Conservation (phyloP, 1,284 basidiomycete species). For the Heterobasidion parviporum region DNA sequence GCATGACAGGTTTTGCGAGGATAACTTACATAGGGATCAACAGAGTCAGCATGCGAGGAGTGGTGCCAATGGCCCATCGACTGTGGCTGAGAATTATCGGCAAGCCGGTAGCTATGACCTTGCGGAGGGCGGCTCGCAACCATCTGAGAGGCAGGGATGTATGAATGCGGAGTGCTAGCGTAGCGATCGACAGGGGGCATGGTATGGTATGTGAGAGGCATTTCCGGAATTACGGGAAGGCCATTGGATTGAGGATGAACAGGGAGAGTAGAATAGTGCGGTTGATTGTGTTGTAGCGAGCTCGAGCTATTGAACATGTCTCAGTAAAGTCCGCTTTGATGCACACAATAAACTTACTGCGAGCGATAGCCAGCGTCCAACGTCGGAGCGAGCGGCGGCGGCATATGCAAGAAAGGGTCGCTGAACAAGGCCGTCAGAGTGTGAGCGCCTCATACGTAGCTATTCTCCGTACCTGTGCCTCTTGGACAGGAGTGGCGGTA, state of each 20-base stretch:
- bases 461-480: constrained; percentile 35
- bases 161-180: constrained; percentile 5
- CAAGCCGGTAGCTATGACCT: constrained; percentile 8
- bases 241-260: constrained; percentile 11
- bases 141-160: not conserved
- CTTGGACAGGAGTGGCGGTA: constrained; percentile 43
- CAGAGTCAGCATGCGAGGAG: constrained; percentile 8
- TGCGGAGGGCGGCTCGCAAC: not conserved
- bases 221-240: constrained; percentile 52
- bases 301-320: not conserved
- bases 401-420: constrained; percentile 10
- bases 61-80: constrained; percentile 9
- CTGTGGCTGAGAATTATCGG: constrained; percentile 5
- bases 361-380: constrained; percentile 12
- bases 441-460: not conserved
- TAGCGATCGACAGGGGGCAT: constrained; percentile 13
- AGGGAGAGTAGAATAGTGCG: constrained; percentile 26
- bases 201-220: constrained; percentile 27
- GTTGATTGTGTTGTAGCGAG: constrained; percentile 17
- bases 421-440: constrained; percentile 14
- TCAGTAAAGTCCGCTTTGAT: not conserved
- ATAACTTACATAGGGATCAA: constrained; percentile 11
- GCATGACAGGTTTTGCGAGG: not conserved
- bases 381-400: constrained; percentile 10
- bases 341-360: constrained; percentile 6